Evolutionary conservation across 768 basidiomycete species (phyloP), one percentile per base, ranked within the genome.

Genomic region (Suillus clintonianus): DNA sequence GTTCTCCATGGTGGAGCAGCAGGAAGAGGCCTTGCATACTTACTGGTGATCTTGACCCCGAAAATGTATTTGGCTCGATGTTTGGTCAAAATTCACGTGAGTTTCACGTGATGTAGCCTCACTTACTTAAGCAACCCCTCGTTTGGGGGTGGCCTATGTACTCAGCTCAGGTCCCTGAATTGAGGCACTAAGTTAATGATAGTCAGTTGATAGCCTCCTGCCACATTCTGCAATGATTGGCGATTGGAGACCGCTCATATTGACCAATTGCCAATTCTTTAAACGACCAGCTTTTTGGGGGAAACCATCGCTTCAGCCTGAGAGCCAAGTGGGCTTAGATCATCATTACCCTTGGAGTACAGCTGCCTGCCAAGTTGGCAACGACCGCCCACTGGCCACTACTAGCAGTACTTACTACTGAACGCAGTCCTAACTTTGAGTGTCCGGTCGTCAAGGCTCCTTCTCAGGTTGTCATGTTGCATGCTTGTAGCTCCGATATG

Each of bases 1-100:
- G 67, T 76, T 78, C 64, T 83, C 82, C 82, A 83, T 83, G 63
- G 59, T 51, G 13, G 39, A 62, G 24, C 45, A 58, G 41, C 54
- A 56, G 63, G 34, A 55, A 39, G 56, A 42, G 34, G n/a, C 39
- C 41, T 15, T n/a, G 30, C 54, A 34, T 22, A n/a, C n/a, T n/a
- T n/a, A n/a, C 36, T 36, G 13, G 50, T 57, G 27, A 60, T 36
- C 59, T 30, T 59, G 66, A 73, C 75, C 75, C 71, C 57, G 75
- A 72, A 75, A 73, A 62, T 42, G 62, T 77, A 56, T 77, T 76
- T 78, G 75, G 66, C 0, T 55, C 61, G 34, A 62, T 68, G 66
- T 78, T 78, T 77, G 77, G 72, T 56, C 22, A 17, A 43, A 37
- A 53, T 62, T 30, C 76, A 76, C 76, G 76, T 77, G 76, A 62